Base-by-base conservation (phyloP, 108 stramenopile species). In the Skeletonema costatum region DNA sequence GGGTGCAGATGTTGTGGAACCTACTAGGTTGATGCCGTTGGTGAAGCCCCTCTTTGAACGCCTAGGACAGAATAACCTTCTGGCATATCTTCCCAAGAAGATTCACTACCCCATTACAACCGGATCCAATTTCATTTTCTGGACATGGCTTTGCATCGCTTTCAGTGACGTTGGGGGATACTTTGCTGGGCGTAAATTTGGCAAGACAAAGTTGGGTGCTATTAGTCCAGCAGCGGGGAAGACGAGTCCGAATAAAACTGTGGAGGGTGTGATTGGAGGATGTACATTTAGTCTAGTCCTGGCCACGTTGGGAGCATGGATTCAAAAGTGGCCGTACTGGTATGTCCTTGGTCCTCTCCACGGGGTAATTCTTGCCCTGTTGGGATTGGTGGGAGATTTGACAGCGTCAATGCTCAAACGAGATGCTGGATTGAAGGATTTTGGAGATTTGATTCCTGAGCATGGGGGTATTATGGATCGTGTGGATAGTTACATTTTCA, bases 391-490 rank as follows among this genome's bases (percentile, higher is more conserved):
- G 31, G 98, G 98, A 2, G 98, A 99, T 78, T 79, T 99, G 66
- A 98, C 98, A 3, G 97, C 97, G 13, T 94, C 93, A 19, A 97
- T 99, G 97, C 73, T 99, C 32, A 99, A 99, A 76, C 86, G 98
- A 21, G 97, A 98, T 84, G 97, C 97, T 1, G 97, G 93, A 3
- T 51, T 99, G 71, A 99, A 99, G 81, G 98, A 99, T 74, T 97
- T 96, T 74, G 98, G 98, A 11, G 89, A 94, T 75, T 68, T 99
- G 39, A 92, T 99, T 65, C 98, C 98, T 0, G 98, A 98, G 83
- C 98, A 99, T 70, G 98, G 98, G 19, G 98, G 98, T 11, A 89
- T 98, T 21, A 80, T 99, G 74, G 98, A 99, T 67, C 90, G 98
- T 21, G 92, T 98, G 17, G 98, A 99, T 71, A 96, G 94, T 71